Evolutionary conservation across 2,329 filamentous ascomycete genomes (phyloP).

Genomic region (Aureobasidium sp.): DNA sequence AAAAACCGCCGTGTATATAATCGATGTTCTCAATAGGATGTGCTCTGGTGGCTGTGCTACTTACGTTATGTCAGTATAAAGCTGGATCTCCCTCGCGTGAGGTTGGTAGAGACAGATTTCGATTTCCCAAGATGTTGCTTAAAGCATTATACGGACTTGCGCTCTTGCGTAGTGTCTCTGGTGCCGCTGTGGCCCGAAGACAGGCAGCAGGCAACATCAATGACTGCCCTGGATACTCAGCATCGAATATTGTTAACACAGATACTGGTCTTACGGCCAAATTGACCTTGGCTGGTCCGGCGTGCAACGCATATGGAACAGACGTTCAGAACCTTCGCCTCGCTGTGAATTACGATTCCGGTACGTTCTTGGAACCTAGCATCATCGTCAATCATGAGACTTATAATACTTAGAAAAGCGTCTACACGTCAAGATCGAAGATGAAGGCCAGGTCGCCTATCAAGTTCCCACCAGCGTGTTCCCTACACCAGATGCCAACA

Average conservation of each 20-base stretch:
- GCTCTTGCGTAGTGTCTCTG: background rate
- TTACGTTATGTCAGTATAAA: constrained; percentile 1
- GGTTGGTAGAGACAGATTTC: background rate
- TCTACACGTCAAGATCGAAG: constrained; percentile 65
- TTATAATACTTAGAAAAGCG: constrained; percentile 28
- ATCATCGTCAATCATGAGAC: background rate
- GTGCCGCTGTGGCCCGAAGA: background rate
- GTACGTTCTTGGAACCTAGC: constrained; percentile 18
- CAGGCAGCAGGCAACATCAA: constrained; percentile 1
- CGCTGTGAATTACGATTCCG: constrained; percentile 53
- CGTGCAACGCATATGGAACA: constrained; percentile 54
- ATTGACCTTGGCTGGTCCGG: constrained; percentile 57
- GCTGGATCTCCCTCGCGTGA: background rate
- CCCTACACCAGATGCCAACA: constrained; percentile 29
- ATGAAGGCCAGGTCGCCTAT: constrained; percentile 58
- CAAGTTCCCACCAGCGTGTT: constrained; percentile 64
- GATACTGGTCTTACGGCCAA: constrained; percentile 33
- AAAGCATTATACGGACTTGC: background rate
- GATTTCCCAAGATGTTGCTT: background rate
- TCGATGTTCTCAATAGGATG: background rate
- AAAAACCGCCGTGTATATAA: background rate
- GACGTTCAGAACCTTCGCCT: constrained; percentile 50
- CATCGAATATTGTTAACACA: constrained; percentile 46
- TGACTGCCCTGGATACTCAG: constrained; percentile 58
- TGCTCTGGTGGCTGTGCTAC: background rate